phyloP scores from a whole-genome alignment of 768 basidiomycete species.

The Hypholoma fasciculare region DNA sequence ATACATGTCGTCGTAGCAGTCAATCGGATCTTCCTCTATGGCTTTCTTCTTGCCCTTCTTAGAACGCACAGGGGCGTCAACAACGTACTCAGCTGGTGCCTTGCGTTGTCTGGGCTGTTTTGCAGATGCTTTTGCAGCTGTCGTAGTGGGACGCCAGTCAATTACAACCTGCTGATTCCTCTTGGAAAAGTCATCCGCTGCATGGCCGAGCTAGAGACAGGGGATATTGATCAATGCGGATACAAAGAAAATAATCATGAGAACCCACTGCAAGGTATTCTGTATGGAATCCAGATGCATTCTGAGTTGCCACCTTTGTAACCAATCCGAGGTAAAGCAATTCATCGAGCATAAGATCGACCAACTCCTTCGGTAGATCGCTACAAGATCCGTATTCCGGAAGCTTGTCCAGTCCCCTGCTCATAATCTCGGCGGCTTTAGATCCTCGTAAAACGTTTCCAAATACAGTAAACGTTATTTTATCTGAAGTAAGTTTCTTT shows the following conservation, averaged over 20 bases:
- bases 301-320: constrained; percentile 41
- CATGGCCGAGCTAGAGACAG: constrained; percentile 31
- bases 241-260: neutral
- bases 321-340: constrained; percentile 54
- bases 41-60: constrained; percentile 27
- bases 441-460: constrained; percentile 68
- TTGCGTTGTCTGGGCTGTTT: constrained; percentile 22
- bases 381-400: constrained; percentile 56
- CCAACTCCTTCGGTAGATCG: constrained; percentile 46
- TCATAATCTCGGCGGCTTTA: constrained; percentile 43
- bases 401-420: constrained; percentile 48
- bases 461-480: constrained; percentile 58
- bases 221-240: neutral
- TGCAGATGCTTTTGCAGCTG: constrained; percentile 18
- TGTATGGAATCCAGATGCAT: constrained; percentile 45
- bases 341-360: constrained; percentile 66
- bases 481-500: constrained; percentile 34
- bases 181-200: constrained; percentile 27
- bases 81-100: constrained; percentile 17
- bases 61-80: constrained; percentile 20
- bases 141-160: constrained; percentile 30
- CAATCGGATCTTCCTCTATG: constrained; percentile 34
- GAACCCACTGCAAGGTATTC: constrained; percentile 52
- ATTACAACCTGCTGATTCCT: constrained; percentile 25
- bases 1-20: constrained; percentile 28